A percentile compares a stretch with the other conserved stretches of the same genome.
Evolutionary conservation across 768 basidiomycete species (phyloP).

Genomic region (Strobilomyces dryophilus): DNA sequence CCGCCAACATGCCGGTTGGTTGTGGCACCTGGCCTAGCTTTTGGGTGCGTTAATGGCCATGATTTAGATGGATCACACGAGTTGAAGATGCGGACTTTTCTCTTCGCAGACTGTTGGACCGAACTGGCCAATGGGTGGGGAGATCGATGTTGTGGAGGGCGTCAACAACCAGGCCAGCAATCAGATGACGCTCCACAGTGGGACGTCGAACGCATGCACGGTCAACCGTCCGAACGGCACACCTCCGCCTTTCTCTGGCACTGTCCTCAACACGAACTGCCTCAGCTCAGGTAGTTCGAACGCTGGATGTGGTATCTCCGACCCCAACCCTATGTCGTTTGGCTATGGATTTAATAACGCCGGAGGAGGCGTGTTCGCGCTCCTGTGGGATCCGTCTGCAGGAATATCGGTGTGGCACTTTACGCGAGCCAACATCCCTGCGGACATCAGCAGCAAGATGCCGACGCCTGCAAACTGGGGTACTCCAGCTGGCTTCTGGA

Average conservation of each 20-base stretch:
- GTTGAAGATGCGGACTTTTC: neutral
- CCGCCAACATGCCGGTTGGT: slow-evolving; percentile 66
- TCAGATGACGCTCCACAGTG: slow-evolving; percentile 64
- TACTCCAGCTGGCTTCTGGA: slow-evolving; percentile 48
- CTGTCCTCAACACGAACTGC: slow-evolving; percentile 31
- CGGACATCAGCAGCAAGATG: slow-evolving; percentile 41
- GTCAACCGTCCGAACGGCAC: slow-evolving; percentile 13
- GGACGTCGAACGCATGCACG: slow-evolving; percentile 36
- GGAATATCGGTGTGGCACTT: slow-evolving; percentile 60
- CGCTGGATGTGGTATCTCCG: slow-evolving; percentile 48
- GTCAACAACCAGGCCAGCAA: slow-evolving; percentile 57
- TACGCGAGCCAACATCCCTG: slow-evolving; percentile 46
- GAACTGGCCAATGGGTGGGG: slow-evolving; percentile 51
- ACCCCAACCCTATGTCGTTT: slow-evolving; percentile 41
- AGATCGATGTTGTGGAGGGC: slow-evolving; percentile 75
- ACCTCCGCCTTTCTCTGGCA: slow-evolving; percentile 18
- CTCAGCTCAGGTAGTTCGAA: slow-evolving; percentile 38
- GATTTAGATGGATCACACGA: neutral
- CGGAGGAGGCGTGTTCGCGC: slow-evolving; percentile 51
- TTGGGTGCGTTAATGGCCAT: slow-evolving; percentile 32
- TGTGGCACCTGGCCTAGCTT: slow-evolving; percentile 63
- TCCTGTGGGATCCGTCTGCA: slow-evolving; percentile 43
- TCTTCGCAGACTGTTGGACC: slow-evolving; percentile 39
- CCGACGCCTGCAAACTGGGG: slow-evolving; percentile 53
- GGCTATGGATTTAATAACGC: slow-evolving; percentile 31